Evolutionary conservation across 2,329 filamentous ascomycete species (phyloP).

Genomic region (Juglanconis sp.): DNA sequence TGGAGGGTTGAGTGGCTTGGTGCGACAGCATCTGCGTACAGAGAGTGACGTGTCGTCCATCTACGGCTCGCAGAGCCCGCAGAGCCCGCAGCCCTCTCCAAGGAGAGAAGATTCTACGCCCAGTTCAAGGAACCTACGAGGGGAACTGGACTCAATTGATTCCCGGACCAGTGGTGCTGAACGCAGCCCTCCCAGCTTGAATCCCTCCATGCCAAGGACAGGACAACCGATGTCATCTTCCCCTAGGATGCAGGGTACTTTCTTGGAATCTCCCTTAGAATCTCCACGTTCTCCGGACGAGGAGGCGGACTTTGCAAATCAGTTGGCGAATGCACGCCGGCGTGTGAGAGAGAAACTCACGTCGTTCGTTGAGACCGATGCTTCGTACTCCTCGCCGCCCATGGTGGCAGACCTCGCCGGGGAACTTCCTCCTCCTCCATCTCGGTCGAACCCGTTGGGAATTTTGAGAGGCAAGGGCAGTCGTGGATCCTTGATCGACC

Average conservation of each 20-base stretch:
- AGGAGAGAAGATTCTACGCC: slow-evolving; percentile 1
- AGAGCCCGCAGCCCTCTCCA: not conserved
- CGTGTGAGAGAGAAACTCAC: slow-evolving; percentile 72
- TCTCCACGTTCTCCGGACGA: slow-evolving; percentile 36
- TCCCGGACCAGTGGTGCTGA: not conserved
- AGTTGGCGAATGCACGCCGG: slow-evolving; percentile 67
- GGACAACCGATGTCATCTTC: not conserved
- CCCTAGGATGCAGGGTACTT: not conserved
- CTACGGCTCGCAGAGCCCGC: slow-evolving; percentile 44
- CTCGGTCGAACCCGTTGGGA: slow-evolving; percentile 56
- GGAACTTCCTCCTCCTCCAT: slow-evolving; percentile 28
- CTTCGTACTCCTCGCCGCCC: slow-evolving; percentile 35
- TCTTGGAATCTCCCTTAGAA: slow-evolving; percentile 6
- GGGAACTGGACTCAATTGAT: not conserved
- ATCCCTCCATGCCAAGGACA: not conserved
- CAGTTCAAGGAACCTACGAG: not conserved
- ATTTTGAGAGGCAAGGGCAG: slow-evolving; percentile 67
- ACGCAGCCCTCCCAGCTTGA: slow-evolving; percentile 21
- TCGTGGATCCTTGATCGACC: slow-evolving; percentile 36
- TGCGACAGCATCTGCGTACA: slow-evolving; percentile 78
- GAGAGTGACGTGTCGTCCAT: slow-evolving; percentile 81
- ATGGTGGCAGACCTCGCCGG: slow-evolving; percentile 32
- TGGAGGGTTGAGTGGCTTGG: slow-evolving; percentile 71
- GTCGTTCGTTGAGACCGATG: slow-evolving; percentile 64
- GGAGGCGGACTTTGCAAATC: slow-evolving; percentile 68